Percentiles rank a stretch among this genome's conserved stretches.
Conservation (phyloP, 306 rosid species). For the Datisca glomerata region DNA sequence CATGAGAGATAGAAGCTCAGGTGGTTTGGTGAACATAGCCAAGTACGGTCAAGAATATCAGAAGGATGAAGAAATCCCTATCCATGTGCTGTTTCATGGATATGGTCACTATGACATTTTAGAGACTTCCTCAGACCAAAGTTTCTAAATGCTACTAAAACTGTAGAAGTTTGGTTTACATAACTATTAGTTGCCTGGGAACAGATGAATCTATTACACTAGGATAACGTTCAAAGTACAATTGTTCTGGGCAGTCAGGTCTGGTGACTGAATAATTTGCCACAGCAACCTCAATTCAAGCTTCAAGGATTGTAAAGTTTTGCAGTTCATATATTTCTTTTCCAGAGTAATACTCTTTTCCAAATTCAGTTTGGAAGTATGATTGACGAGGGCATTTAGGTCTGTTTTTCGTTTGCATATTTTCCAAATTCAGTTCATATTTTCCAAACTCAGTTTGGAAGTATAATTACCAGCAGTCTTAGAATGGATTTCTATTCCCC, state of each 20-base stretch:
- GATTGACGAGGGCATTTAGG: too few relatives aligned
- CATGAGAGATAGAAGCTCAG: slow-evolving; percentile 52
- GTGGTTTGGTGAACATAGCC: slow-evolving; percentile 59
- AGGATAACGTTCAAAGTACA: slow-evolving; percentile 10
- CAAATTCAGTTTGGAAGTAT: background rate
- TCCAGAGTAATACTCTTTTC: background rate
- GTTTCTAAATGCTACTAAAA: slow-evolving; percentile 21
- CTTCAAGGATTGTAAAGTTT: slow-evolving; percentile 11
- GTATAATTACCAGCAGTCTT: too few relatives aligned
- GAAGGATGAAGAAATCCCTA: slow-evolving; percentile 39
- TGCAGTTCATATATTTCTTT: slow-evolving; percentile 6
- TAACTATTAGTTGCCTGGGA: slow-evolving; percentile 5
- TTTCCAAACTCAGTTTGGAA: too few relatives aligned
- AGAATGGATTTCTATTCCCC: too few relatives aligned
- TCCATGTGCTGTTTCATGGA: slow-evolving; percentile 82
- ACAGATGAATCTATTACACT: slow-evolving; percentile 11
- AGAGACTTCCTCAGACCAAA: slow-evolving; percentile 35
- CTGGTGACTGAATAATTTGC: slow-evolving; percentile 9
- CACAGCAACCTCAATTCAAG: slow-evolving; percentile 21
- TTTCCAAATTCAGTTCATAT: too few relatives aligned
- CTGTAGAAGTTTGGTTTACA: slow-evolving; percentile 17
- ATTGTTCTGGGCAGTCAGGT: slow-evolving; percentile 6
- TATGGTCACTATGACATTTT: slow-evolving; percentile 87
- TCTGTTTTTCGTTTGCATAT: too few relatives aligned
- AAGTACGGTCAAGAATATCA: slow-evolving; percentile 71